These are phyloP conservation scores for Vicia sativa DNA, from an alignment of 306 rosid genomes.

Conservation along the genomic window DNA sequence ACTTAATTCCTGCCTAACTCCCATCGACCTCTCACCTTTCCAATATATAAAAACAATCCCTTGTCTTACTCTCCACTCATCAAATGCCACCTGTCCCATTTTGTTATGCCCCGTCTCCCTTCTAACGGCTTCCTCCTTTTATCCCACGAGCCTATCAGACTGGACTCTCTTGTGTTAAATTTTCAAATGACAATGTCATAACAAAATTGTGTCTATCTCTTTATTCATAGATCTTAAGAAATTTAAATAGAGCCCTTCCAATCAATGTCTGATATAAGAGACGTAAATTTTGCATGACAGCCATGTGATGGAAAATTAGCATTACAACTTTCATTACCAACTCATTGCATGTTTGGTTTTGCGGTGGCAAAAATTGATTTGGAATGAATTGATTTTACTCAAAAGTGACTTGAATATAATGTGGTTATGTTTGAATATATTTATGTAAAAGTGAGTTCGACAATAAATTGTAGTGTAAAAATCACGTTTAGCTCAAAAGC, in stretches of 20 bases:
- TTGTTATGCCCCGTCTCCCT: constrained; percentile 10
- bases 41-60: neutral
- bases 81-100: neutral
- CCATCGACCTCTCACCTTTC: neutral
- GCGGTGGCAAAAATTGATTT: too few species aligned
- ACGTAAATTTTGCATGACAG: constrained; percentile 9
- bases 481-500: too few species aligned
- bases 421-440: too few species aligned
- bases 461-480: too few species aligned
- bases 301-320: neutral
- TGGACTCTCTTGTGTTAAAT: neutral
- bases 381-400: too few species aligned
- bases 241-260: constrained; percentile 5
- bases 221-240: neutral
- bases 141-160: neutral
- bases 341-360: too few species aligned
- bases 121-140: neutral
- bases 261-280: constrained; percentile 4
- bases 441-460: too few species aligned
- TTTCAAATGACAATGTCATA: neutral
- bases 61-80: constrained; percentile 4
- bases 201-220: neutral
- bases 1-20: neutral
- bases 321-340: neutral
- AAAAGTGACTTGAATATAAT: too few species aligned